Percentiles rank a stretch among this genome's conserved stretches.
Conservation (phyloP, 208 protist genomes). For the Leishmania braziliensis region DNA sequence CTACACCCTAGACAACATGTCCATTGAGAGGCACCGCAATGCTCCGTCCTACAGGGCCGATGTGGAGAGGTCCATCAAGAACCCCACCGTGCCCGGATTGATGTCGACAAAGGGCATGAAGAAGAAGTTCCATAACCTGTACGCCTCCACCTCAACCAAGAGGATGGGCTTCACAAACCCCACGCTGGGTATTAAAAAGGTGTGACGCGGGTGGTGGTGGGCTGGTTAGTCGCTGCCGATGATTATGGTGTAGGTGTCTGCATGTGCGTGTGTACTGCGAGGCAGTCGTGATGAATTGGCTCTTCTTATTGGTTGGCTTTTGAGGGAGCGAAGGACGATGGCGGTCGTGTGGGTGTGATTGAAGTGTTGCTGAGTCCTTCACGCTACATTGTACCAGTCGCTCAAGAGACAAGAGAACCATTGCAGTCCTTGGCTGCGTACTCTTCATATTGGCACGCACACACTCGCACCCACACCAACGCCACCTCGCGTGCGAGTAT, state of each 20-base stretch:
- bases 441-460: background rate
- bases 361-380: background rate
- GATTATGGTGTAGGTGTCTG: background rate
- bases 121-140: conserved; percentile 92
- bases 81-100: conserved; percentile 86
- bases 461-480: background rate
- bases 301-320: background rate
- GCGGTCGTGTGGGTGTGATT: background rate
- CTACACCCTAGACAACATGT: conserved; percentile 59
- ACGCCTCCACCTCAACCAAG: conserved; percentile 87
- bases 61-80: conserved; percentile 81
- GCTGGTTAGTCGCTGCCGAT: background rate
- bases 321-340: background rate
- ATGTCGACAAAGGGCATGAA: conserved; percentile 93
- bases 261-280: background rate
- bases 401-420: background rate
- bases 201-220: conserved; percentile 36
- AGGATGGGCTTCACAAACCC: conserved; percentile 89
- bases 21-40: conserved; percentile 65
- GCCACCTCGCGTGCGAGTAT: background rate
- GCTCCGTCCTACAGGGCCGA: conserved; percentile 54
- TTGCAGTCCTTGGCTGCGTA: background rate
- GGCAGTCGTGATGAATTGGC: background rate
- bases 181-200: conserved; percentile 87
- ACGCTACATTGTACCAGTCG: background rate